Evolutionary conservation across 345 rosid genomes (phyloP).

Genomic region (Lepidium sativum): DNA sequence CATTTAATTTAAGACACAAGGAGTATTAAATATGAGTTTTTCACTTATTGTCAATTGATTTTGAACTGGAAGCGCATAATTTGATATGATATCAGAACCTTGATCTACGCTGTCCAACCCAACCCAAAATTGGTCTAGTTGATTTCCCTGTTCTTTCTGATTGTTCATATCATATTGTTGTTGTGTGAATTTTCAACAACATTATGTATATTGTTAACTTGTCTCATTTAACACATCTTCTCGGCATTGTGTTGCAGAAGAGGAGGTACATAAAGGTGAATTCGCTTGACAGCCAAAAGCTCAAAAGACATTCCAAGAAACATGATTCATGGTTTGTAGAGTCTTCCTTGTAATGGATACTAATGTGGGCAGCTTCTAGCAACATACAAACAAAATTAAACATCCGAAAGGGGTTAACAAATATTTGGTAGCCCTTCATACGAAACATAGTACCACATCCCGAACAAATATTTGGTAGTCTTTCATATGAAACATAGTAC

Average conservation of each 20-base stretch:
- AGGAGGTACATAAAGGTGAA: slow-evolving; percentile 4
- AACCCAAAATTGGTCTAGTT: too few species aligned
- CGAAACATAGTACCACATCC: too few species aligned
- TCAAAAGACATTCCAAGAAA: not conserved
- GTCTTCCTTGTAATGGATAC: slow-evolving; percentile 19
- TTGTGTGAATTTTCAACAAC: not conserved
- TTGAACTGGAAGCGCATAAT: too few species aligned
- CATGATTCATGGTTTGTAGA: slow-evolving; percentile 7
- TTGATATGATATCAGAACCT: too few species aligned
- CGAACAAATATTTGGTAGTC: too few species aligned
- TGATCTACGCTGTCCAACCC: too few species aligned
- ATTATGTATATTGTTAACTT: not conserved
- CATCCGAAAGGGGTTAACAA: too few species aligned
- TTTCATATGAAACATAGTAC: too few species aligned
- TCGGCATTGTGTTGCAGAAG: slow-evolving; percentile 4
- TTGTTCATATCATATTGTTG: not conserved
- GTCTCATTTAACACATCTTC: not conserved
- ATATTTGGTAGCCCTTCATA: too few species aligned
- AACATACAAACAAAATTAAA: slow-evolving; percentile 11
- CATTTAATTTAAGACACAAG: too few species aligned
- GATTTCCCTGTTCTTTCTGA: not conserved
- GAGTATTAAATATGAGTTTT: too few species aligned
- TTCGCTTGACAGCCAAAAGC: not conserved
- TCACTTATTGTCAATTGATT: too few species aligned
- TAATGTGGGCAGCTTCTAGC: slow-evolving; percentile 12